Conservation (phyloP, 2,329 filamentous ascomycete genomes). For the Rhinocladiella mackenziei region DNA sequence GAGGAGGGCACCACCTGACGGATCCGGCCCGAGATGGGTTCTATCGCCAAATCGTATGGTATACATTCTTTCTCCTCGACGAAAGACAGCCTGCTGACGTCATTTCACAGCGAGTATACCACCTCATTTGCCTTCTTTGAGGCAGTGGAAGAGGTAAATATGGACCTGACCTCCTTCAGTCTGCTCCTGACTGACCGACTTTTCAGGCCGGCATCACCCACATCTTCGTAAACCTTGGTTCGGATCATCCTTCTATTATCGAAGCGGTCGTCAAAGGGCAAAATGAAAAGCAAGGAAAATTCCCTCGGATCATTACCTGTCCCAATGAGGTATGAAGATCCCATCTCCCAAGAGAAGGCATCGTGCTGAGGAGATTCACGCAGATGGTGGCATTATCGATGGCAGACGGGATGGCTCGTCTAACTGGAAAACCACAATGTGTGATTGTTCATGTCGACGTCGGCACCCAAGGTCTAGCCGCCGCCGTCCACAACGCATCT, state of each 20-base stretch:
- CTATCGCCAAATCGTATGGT: conserved; percentile 15
- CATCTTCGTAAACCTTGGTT: conserved; percentile 54
- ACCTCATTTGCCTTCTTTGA: conserved; percentile 80
- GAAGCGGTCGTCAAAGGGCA: conserved; percentile 77
- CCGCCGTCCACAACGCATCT: conserved; percentile 75
- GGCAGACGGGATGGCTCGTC: conserved; percentile 73
- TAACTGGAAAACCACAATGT: conserved; percentile 68
- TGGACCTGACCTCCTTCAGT: conserved; percentile 34
- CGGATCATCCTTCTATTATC: conserved; percentile 67
- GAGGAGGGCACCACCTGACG: too few species aligned
- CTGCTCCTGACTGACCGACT: conserved; percentile 11
- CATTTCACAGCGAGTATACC: conserved; percentile 49
- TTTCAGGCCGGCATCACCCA: conserved; percentile 47
- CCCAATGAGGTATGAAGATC: conserved; percentile 63
- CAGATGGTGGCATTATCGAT: conserved; percentile 82
- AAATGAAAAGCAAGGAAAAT: conserved; percentile 59
- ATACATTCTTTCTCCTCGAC: neutral
- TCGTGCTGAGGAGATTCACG: conserved; percentile 2
- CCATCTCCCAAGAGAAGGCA: neutral
- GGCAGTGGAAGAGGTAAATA: conserved; percentile 65
- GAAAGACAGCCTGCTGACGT: conserved; percentile 5
- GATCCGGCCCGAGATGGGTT: conserved; percentile 22
- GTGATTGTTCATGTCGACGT: conserved; percentile 80
- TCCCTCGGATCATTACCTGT: conserved; percentile 72
- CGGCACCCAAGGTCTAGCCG: conserved; percentile 72